phyloP scores from a whole-genome alignment of 768 basidiomycete species.

The Tricholoma sp. region DNA sequence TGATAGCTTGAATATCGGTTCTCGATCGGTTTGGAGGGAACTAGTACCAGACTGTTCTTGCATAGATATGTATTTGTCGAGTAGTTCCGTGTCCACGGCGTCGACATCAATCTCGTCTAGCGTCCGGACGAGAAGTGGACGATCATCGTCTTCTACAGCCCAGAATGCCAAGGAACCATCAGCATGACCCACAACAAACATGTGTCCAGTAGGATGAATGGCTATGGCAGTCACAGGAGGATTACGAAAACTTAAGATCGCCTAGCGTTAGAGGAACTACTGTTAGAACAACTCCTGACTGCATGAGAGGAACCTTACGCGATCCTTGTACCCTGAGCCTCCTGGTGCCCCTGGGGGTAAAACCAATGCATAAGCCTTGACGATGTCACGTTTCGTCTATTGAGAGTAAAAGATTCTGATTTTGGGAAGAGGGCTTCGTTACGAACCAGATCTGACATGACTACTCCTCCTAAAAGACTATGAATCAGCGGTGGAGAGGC shows the following conservation, averaged over 20 bases:
- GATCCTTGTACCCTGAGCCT: constrained; percentile 55
- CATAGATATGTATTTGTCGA: constrained; percentile 36
- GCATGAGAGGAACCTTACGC: constrained; percentile 30
- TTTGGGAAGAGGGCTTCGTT: not conserved
- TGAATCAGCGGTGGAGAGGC: not conserved
- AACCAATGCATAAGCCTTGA: constrained; percentile 63
- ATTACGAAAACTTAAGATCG: constrained; percentile 65
- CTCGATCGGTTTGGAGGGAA: constrained; percentile 29
- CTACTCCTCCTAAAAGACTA: constrained; percentile 47
- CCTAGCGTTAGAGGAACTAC: constrained; percentile 27
- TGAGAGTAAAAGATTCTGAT: constrained; percentile 2
- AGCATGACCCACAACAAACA: constrained; percentile 75
- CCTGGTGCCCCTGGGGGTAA: constrained; percentile 82
- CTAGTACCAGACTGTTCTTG: constrained; percentile 13
- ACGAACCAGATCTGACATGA: constrained; percentile 54
- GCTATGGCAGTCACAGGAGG: constrained; percentile 67
- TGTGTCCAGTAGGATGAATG: constrained; percentile 69
- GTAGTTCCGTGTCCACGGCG: constrained; percentile 39
- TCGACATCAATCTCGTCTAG: constrained; percentile 52
- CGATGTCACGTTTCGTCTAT: constrained; percentile 43
- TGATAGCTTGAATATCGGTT: constrained; percentile 82
- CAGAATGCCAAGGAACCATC: constrained; percentile 86
- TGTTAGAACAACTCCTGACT: not conserved
- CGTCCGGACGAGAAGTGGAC: constrained; percentile 71
- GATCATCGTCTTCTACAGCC: constrained; percentile 73